Evolutionary conservation across 306 rosid genomes (phyloP).

Genomic region (Vigna reflexopilosa): DNA sequence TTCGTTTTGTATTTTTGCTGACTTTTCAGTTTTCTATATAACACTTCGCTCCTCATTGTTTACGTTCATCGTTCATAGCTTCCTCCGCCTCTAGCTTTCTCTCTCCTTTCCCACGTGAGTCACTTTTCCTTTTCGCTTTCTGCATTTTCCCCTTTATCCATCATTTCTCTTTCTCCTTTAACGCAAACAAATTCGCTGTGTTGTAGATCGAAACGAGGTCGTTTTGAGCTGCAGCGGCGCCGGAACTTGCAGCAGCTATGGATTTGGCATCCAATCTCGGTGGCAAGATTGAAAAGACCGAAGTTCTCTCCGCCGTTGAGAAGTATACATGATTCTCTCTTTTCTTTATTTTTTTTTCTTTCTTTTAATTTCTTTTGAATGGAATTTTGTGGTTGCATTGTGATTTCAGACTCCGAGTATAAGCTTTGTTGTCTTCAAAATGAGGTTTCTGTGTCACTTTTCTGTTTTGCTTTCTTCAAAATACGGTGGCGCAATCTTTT

Average conservation of each 20-base stretch:
- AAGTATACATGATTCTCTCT: constrained; percentile 51
- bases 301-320: constrained; percentile 81
- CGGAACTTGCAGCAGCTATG: constrained; percentile 63
- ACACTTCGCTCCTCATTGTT: neutral
- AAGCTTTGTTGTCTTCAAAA: neutral
- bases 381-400: neutral
- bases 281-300: constrained; percentile 75
- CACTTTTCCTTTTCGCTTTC: neutral
- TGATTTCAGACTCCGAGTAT: neutral
- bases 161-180: neutral
- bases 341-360: neutral
- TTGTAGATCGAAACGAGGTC: constrained; percentile 31
- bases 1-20: neutral
- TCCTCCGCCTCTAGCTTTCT: neutral
- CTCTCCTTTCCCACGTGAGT: neutral
- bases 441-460: neutral
- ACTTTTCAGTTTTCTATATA: neutral
- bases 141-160: neutral
- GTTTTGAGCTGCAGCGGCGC: constrained; percentile 30
- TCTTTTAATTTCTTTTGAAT: neutral
- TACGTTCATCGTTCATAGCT: too few species aligned
- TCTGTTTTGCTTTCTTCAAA: too few species aligned
- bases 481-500: too few species aligned
- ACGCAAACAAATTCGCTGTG: neutral
- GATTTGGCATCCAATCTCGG: constrained; percentile 94